Evolutionary conservation across 371 early-diverging fungal species (phyloP).

Genomic region (Lichtheimia corymbifera): DNA sequence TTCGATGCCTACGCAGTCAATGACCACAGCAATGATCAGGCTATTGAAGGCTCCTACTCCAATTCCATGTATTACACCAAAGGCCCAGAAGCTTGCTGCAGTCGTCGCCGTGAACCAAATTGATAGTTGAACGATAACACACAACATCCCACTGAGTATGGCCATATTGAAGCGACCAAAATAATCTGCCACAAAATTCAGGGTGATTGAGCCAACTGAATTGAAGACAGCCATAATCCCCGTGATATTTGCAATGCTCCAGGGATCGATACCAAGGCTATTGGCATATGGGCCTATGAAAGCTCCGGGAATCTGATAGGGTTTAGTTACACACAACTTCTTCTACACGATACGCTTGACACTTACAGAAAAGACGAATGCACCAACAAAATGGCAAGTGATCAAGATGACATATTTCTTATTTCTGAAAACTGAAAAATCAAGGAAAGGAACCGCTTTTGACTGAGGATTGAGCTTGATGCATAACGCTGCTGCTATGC

Average conservation of each 20-base stretch:
- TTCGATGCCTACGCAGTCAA: constrained; percentile 53
- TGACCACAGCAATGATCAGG: constrained; percentile 47
- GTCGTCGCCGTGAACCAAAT: constrained; percentile 46
- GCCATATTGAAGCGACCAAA: constrained; percentile 61
- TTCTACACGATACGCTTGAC: too few species aligned
- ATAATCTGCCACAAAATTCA: constrained; percentile 52
- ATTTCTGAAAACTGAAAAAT: constrained; percentile 26
- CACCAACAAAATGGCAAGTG: constrained; percentile 31
- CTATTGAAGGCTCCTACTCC: constrained; percentile 42
- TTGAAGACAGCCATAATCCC: constrained; percentile 51
- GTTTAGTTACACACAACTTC: too few species aligned
- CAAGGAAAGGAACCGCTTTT: constrained; percentile 34
- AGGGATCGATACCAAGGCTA: constrained; percentile 29
- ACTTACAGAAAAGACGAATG: constrained; percentile 32
- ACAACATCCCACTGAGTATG: constrained; percentile 38
- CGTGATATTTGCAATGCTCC: constrained; percentile 36
- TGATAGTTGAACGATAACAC: constrained; percentile 37
- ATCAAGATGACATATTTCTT: constrained; percentile 24
- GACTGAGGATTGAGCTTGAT: constrained; percentile 10
- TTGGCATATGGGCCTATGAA: constrained; percentile 26
- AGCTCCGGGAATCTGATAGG: constrained; percentile 12
- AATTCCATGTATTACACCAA: constrained; percentile 50
- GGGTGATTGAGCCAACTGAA: constrained; percentile 42
- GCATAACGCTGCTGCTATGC: constrained; percentile 7
- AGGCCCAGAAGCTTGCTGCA: constrained; percentile 40